A percentile compares a stretch with the other conserved stretches of the same genome.
phyloP scores from a whole-genome alignment of 192 early-diverging fungal genomes.

The Entomortierella chlamydospora region DNA sequence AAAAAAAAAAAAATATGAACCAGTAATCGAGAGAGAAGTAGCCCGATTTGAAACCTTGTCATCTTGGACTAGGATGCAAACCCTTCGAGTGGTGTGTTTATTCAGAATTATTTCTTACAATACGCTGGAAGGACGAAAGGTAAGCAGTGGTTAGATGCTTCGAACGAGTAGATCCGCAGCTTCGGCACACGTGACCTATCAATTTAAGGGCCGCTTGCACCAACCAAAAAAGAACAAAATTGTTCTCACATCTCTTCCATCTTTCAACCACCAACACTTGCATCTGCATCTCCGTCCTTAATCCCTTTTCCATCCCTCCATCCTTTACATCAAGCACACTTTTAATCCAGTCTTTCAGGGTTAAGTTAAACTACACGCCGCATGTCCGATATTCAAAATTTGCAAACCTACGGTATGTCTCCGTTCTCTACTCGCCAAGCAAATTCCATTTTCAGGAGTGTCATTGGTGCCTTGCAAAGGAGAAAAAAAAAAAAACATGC shows the following conservation, averaged over 20 bases:
- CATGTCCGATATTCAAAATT: constrained; percentile 66
- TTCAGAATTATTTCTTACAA: too few relatives aligned
- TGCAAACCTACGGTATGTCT: constrained; percentile 55
- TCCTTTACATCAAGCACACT: not conserved
- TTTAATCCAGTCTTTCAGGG: constrained; percentile 12
- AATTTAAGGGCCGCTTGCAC: too few relatives aligned
- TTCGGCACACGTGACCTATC: too few relatives aligned
- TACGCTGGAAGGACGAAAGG: too few relatives aligned
- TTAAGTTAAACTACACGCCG: constrained; percentile 34
- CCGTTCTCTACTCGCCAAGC: not conserved
- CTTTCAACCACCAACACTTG: too few relatives aligned
- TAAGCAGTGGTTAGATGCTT: too few relatives aligned
- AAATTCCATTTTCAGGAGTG: not conserved
- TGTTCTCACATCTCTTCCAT: not conserved
- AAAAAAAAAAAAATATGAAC: not conserved
- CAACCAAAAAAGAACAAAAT: too few relatives aligned
- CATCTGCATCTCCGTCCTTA: too few relatives aligned
- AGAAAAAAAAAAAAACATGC: not conserved
- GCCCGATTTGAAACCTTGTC: not conserved
- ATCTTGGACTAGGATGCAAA: too few relatives aligned
- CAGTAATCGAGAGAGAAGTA: not conserved
- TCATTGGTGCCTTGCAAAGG: not conserved
- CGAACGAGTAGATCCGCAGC: too few relatives aligned
- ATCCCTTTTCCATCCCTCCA: not conserved
- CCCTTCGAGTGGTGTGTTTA: too few relatives aligned